Evolutionary conservation across 2,329 filamentous ascomycete genomes (phyloP).

Genomic region (Paraphaeosphaeria sporulosa): DNA sequence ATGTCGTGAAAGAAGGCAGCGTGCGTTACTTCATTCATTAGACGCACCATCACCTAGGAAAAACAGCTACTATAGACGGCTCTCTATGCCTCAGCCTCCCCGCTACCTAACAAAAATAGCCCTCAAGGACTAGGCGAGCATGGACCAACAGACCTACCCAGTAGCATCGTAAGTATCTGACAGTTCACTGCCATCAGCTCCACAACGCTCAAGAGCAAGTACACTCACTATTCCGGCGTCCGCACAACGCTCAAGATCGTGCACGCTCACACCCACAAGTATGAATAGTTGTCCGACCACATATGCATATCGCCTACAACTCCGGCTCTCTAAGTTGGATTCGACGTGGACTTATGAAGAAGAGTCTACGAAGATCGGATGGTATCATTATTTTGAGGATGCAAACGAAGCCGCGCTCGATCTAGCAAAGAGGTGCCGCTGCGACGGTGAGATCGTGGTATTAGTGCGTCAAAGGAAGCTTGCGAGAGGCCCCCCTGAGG

Average conservation of each 20-base stretch:
- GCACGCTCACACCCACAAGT: background rate
- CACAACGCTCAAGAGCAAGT: background rate
- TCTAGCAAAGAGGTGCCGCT: slow-evolving; percentile 2
- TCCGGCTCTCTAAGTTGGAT: background rate
- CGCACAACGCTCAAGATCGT: background rate
- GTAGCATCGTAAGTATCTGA: no score
- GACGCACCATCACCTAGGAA: no score
- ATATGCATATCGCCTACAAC: background rate
- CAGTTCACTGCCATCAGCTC: background rate
- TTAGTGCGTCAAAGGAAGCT: background rate
- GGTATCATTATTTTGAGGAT: background rate
- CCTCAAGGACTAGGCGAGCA: no score
- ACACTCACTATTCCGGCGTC: background rate
- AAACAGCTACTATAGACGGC: no score
- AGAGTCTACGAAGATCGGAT: background rate
- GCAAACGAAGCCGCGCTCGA: slow-evolving; percentile 3
- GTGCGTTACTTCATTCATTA: no score
- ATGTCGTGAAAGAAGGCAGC: no score
- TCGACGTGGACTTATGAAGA: background rate
- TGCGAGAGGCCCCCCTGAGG: background rate
- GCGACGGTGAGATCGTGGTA: background rate
- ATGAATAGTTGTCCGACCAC: background rate
- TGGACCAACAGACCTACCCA: no score
- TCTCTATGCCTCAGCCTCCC: no score
- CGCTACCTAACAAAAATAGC: no score